Conservation (phyloP, 768 basidiomycete genomes). For the Chlorophyllum brunneum region DNA sequence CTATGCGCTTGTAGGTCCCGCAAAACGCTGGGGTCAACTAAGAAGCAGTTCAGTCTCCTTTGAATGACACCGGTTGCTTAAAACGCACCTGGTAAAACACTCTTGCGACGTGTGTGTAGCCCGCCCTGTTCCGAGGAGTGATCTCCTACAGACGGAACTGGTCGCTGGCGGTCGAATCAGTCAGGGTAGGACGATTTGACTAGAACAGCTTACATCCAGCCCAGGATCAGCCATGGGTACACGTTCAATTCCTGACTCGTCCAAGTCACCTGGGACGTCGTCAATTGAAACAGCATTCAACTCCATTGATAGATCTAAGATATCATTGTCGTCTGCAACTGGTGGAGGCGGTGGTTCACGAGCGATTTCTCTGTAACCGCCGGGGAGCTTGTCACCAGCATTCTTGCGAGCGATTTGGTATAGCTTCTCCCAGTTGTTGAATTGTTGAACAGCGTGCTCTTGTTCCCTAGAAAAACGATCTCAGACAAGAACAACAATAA, state of each 20-base stretch:
- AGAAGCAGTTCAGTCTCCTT: conserved; percentile 17
- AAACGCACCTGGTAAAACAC: conserved; percentile 82
- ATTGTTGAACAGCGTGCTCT: conserved; percentile 78
- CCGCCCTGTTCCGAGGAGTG: conserved; percentile 55
- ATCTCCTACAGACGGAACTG: conserved; percentile 11
- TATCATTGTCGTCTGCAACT: conserved; percentile 77
- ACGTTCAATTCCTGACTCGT: conserved; percentile 79
- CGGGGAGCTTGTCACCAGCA: conserved; percentile 64
- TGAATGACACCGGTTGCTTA: neutral
- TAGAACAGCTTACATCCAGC: conserved; percentile 59
- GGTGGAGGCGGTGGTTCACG: conserved; percentile 76
- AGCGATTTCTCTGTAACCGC: conserved; percentile 63
- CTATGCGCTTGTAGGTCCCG: conserved; percentile 85
- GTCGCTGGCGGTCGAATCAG: conserved; percentile 5
- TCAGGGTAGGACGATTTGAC: neutral
- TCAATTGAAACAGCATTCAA: conserved; percentile 82
- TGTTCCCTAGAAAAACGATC: conserved; percentile 66
- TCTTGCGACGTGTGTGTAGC: conserved; percentile 90
- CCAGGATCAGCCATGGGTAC: conserved; percentile 94
- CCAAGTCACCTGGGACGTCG: conserved; percentile 62
- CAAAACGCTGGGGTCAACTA: conserved; percentile 86
- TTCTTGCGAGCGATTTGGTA: conserved; percentile 74
- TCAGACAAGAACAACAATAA: neutral
- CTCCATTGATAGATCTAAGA: conserved; percentile 87
- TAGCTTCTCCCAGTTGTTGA: conserved; percentile 87